Evolutionary conservation across 768 basidiomycete species (phyloP).

Genomic region (Exidia glandulosa): DNA sequence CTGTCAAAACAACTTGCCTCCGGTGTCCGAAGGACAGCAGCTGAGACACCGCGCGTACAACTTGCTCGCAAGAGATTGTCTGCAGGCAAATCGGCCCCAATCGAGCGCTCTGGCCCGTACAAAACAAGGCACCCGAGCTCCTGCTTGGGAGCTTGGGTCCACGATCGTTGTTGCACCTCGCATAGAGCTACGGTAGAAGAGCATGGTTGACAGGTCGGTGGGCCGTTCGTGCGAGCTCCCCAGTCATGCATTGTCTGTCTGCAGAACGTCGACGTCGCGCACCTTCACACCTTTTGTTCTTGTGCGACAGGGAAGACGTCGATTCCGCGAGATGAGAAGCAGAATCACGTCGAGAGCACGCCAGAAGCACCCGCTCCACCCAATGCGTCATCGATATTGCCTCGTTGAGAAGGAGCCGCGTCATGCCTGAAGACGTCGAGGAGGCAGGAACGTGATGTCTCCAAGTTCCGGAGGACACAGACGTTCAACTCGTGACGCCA

Average conservation of each 20-base stretch:
- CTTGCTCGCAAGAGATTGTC: background rate
- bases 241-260: no score
- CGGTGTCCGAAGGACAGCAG: background rate
- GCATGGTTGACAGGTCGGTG: no score
- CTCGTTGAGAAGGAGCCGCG: background rate
- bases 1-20: background rate
- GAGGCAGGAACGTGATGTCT: no score
- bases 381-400: background rate
- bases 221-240: no score
- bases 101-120: background rate
- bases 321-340: background rate
- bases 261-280: no score
- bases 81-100: background rate
- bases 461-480: no score
- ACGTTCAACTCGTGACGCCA: no score
- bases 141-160: background rate
- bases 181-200: no score
- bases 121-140: background rate
- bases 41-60: background rate
- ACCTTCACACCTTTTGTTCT: no score
- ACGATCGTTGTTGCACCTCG: no score
- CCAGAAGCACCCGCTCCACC: background rate
- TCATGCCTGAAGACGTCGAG: no score
- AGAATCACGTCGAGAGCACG: background rate
- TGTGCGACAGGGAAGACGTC: background rate